Evolutionary conservation across 2,329 filamentous ascomycete genomes (phyloP).

Genomic region (Rosellinia necatrix): DNA sequence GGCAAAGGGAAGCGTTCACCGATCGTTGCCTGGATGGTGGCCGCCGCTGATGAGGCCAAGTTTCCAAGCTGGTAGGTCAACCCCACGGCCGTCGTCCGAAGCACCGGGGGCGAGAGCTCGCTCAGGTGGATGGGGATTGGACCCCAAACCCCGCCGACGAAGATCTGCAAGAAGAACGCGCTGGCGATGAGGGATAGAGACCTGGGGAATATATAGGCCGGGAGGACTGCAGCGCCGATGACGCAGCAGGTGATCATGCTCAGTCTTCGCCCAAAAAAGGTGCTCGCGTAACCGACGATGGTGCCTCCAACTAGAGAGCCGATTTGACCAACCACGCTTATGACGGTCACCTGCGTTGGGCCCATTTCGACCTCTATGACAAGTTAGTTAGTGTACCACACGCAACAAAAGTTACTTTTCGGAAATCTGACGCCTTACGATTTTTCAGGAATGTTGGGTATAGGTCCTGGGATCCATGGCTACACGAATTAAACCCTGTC

Average conservation of each 20-base stretch:
- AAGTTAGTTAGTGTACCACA: slow-evolving; percentile 4
- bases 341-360: slow-evolving; percentile 23
- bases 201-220: slow-evolving; percentile 23
- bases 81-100: slow-evolving; percentile 23
- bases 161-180: slow-evolving; percentile 23
- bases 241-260: slow-evolving; percentile 28
- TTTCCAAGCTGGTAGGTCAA: slow-evolving; percentile 30
- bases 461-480: slow-evolving; percentile 25
- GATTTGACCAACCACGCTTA: slow-evolving; percentile 26
- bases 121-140: slow-evolving; percentile 27
- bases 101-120: slow-evolving; percentile 27
- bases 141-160: slow-evolving; percentile 24
- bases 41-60: slow-evolving; percentile 24
- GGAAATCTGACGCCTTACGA: slow-evolving; percentile 9
- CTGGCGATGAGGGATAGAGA: slow-evolving; percentile 21
- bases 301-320: slow-evolving; percentile 15
- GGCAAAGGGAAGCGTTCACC: slow-evolving; percentile 26
- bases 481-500: slow-evolving; percentile 26
- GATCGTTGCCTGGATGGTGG: slow-evolving; percentile 28
- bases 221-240: slow-evolving; percentile 21
- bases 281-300: slow-evolving; percentile 22
- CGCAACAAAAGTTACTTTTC: background rate
- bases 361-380: slow-evolving; percentile 22
- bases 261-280: slow-evolving; percentile 27
- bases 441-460: slow-evolving; percentile 31